These are phyloP conservation scores for Extremus antarcticus DNA, from an alignment of 495 filamentous ascomycete genomes.

Conservation along the genomic window DNA sequence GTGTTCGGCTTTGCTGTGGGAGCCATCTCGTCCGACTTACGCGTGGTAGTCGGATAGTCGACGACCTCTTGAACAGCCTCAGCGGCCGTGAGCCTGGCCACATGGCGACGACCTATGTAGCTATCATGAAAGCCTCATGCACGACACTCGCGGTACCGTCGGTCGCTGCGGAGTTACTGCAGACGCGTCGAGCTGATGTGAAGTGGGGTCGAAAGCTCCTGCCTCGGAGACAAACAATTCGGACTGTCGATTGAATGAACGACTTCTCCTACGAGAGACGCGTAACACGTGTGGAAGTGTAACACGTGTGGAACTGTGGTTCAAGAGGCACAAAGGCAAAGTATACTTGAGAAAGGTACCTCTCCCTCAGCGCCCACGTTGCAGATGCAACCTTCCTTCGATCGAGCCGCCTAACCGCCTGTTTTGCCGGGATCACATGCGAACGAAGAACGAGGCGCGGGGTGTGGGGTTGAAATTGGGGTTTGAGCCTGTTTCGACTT, in stretches of 20 bases:
- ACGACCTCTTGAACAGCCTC: constrained; percentile 13
- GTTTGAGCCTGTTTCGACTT: too few species aligned
- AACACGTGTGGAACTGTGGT: background rate
- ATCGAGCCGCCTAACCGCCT: background rate
- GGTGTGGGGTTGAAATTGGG: too few species aligned
- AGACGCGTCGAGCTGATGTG: too few species aligned
- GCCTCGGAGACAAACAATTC: too few species aligned
- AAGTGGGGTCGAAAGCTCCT: too few species aligned
- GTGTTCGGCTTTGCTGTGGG: constrained; percentile 1
- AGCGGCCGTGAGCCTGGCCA: constrained; percentile 17
- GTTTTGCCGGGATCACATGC: background rate
- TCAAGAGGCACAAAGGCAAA: background rate
- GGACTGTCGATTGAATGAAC: too few species aligned
- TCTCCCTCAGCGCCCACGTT: background rate
- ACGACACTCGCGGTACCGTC: too few species aligned
- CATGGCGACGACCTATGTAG: constrained; percentile 11
- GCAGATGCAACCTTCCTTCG: background rate
- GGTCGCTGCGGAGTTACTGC: too few species aligned
- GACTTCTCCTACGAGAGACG: background rate
- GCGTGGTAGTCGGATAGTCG: background rate
- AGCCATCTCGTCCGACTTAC: background rate
- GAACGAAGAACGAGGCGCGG: background rate
- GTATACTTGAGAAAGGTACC: background rate
- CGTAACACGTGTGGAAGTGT: background rate
- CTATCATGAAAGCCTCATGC: background rate